Percentiles rank a stretch among this genome's conserved stretches.
phyloP scores from a whole-genome alignment of 1,139 yeast genomes.

The Saccharomycopsis hybrid region DNA sequence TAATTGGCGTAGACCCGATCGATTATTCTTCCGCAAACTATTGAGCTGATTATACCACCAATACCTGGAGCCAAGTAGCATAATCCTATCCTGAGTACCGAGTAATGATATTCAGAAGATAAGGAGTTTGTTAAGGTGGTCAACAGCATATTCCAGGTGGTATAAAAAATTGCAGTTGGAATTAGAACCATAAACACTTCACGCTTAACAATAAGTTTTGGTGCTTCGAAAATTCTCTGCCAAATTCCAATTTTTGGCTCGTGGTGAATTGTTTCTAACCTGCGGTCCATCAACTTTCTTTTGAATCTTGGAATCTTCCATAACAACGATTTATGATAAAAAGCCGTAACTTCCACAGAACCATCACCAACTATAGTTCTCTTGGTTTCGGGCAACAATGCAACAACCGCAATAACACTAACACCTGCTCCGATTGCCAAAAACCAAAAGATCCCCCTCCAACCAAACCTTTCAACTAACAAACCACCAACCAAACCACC shows the following conservation, averaged over 20 bases:
- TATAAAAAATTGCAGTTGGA: constrained; percentile 56
- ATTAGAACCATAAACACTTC: constrained; percentile 34
- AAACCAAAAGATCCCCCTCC: constrained; percentile 77
- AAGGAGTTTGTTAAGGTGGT: constrained; percentile 58
- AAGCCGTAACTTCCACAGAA: constrained; percentile 38
- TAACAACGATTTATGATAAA: constrained; percentile 38
- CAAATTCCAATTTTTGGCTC: constrained; percentile 34
- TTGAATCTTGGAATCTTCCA: constrained; percentile 3
- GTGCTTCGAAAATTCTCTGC: too few species aligned
- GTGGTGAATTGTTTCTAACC: not conserved
- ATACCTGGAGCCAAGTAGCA: constrained; percentile 56
- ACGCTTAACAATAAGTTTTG: constrained; percentile 35
- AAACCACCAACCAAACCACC: constrained; percentile 75
- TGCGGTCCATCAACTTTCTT: not conserved
- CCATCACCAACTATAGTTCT: constrained; percentile 65
- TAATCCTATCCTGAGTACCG: constrained; percentile 52
- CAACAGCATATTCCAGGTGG: constrained; percentile 64
- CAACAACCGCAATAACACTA: constrained; percentile 32
- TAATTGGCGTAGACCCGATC: constrained; percentile 38
- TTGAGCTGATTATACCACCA: constrained; percentile 50
- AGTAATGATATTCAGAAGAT: constrained; percentile 40
- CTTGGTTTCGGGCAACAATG: constrained; percentile 65
- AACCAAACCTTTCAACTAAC: constrained; percentile 51
- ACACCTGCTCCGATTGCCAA: constrained; percentile 53
- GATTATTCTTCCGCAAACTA: constrained; percentile 40